A percentile compares a stretch with the other conserved stretches of the same genome.
phyloP scores from a whole-genome alignment of 2,329 filamentous ascomycete genomes.

The Stachybotrys echinatus region DNA sequence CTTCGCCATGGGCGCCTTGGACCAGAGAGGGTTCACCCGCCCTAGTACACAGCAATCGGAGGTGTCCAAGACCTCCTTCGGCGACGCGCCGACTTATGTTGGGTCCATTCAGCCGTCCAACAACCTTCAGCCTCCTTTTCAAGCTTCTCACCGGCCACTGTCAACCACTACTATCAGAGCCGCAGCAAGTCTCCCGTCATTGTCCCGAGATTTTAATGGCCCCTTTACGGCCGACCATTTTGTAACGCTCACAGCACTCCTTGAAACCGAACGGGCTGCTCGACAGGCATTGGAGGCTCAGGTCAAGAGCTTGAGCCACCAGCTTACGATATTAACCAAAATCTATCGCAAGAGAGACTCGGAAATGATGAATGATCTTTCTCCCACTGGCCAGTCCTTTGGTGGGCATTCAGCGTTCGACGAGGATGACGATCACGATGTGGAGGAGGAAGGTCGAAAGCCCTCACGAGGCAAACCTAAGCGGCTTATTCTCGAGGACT shows the following conservation, averaged over 20 bases:
- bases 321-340: constrained; percentile 42
- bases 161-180: constrained; percentile 45
- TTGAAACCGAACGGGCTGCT: constrained; percentile 52
- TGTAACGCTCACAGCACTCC: constrained; percentile 42
- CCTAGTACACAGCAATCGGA: constrained; percentile 33
- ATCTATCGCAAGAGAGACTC: constrained; percentile 14
- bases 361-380: constrained; percentile 17
- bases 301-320: constrained; percentile 47
- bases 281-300: constrained; percentile 51
- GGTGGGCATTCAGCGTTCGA: constrained; percentile 35
- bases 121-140: constrained; percentile 5
- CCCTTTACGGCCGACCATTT: constrained; percentile 41
- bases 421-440: constrained; percentile 31
- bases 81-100: constrained; percentile 39
- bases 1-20: constrained; percentile 1
- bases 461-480: constrained; percentile 10
- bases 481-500: constrained; percentile 26
- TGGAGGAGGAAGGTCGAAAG: constrained; percentile 11
- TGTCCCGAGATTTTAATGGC: constrained; percentile 25
- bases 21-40: constrained; percentile 8
- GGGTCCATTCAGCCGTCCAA: constrained; percentile 34
- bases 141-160: constrained; percentile 26
- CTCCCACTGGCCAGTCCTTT: constrained; percentile 29
- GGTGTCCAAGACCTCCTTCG: constrained; percentile 37
- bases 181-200: constrained; percentile 36